phyloP scores from a whole-genome alignment of 768 basidiomycete species.

The Boletus sensibilis region DNA sequence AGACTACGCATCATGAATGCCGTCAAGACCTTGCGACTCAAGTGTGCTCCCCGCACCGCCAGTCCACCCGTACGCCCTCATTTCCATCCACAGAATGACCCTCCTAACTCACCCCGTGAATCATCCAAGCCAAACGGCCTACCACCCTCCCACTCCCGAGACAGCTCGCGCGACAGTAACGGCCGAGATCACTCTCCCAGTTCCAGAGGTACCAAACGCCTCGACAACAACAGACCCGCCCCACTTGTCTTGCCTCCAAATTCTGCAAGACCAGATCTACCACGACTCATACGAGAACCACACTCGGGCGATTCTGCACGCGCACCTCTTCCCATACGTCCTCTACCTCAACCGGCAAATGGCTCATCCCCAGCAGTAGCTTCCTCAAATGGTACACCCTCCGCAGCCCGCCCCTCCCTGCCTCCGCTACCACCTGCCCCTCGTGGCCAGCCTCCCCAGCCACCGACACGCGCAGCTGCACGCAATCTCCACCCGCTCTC shows the following conservation, averaged over 20 bases:
- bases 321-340: constrained; percentile 21
- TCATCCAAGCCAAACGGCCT: constrained; percentile 7
- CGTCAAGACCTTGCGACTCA: constrained; percentile 73
- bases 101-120: not conserved
- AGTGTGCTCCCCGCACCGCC: constrained; percentile 37
- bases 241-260: constrained; percentile 71
- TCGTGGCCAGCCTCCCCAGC: constrained; percentile 60
- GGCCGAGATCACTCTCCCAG: constrained; percentile 25
- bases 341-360: constrained; percentile 30
- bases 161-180: constrained; percentile 21
- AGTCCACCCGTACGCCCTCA: not conserved
- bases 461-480: constrained; percentile 30
- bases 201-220: constrained; percentile 42
- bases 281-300: constrained; percentile 66
- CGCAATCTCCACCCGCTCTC: constrained; percentile 37
- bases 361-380: constrained; percentile 13
- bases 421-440: constrained; percentile 73
- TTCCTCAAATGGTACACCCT: constrained; percentile 32
- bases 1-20: constrained; percentile 83
- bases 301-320: constrained; percentile 52
- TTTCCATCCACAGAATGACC: not conserved
- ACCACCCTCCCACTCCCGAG: constrained; percentile 20
- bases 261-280: constrained; percentile 58
- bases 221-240: constrained; percentile 69
- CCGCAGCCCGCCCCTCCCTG: constrained; percentile 45